Evolutionary conservation across 2,329 filamentous ascomycete species (phyloP).

Genomic region (Fusarium sp.): DNA sequence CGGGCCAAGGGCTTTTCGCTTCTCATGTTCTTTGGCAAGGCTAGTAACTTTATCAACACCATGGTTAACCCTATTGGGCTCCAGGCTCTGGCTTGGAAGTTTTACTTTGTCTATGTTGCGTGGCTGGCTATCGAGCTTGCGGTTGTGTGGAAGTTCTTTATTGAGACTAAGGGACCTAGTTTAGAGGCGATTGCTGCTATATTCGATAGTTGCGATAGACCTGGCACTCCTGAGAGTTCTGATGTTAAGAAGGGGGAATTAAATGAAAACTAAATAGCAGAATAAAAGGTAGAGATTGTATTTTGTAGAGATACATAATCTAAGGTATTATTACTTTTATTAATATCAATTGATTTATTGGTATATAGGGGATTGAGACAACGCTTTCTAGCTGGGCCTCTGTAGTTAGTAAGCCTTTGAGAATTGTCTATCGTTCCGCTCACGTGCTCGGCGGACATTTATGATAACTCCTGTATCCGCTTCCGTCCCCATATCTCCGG

Average conservation of each 20-base stretch:
- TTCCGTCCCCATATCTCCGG: background rate
- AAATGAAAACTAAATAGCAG: background rate
- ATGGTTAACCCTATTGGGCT: constrained; percentile 10
- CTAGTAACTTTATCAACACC: constrained; percentile 10
- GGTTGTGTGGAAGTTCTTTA: background rate
- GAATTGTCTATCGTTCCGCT: background rate
- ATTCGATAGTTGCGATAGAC: background rate
- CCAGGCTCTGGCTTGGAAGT: constrained; percentile 3
- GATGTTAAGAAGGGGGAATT: background rate
- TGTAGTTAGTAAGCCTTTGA: too few species aligned
- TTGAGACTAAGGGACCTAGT: constrained; percentile 7
- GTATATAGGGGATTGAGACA: too few species aligned
- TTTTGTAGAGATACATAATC: too few species aligned
- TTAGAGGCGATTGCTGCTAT: background rate
- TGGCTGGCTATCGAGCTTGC: constrained; percentile 12
- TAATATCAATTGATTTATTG: too few species aligned
- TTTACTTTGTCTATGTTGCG: background rate
- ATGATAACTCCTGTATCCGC: background rate
- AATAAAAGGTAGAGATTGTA: too few species aligned
- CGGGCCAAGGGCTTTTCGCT: constrained; percentile 34
- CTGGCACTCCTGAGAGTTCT: too few species aligned
- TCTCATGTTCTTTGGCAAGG: constrained; percentile 32
- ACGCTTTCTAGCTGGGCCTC: too few species aligned
- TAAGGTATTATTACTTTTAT: too few species aligned
- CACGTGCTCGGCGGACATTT: background rate